Evolutionary conservation across 805 yeast species (phyloP), one percentile per base, ranked within the genome.

Genomic region (Candida sithepensis): DNA sequence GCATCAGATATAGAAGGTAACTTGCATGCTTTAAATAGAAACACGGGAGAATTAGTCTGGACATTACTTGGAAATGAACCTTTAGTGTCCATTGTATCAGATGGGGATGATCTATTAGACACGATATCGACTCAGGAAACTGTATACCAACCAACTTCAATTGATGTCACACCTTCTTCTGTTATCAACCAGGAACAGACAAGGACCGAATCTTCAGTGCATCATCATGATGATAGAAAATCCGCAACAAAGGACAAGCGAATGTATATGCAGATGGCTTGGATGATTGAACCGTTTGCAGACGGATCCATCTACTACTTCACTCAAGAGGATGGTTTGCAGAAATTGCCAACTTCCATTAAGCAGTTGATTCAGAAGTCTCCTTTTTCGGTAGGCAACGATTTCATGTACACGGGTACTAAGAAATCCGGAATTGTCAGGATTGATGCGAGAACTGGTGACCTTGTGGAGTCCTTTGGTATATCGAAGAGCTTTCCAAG

Each of bases 251-350:
- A 39, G 12, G n/a, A 36, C 20, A 43, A 23, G 9, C 22, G 42
- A 21, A 41, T 34, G 28, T 42, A 41, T 19, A 41, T 53, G 3
- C 70, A 71, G 19, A 57, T 75, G 44, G 78, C 84, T 0, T 87
- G 97, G 92, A 83, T 92, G 44, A 92, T 94, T 1, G 99, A 94
- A 56, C 98, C 98, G 0, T 78, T 76, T 53, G 84, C 82, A 4
- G 96, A 87, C 48, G 99, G 99, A 1, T 71, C 84, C 0, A 71
- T 94, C 3, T 91, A 84, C 64, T 88, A 82, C 61, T 92, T 92
- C 66, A 82, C 87, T 14, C 81, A 82, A 16, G 79, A 78, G 30
- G 69, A 68, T 20, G 98, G 98, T 0, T 66, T 94, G 21, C 88
- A 86, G 59, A 85, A 80, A 60, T 72, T 94, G 3, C 97, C 97